Percentiles rank a stretch among this genome's conserved stretches.
Conservation (phyloP, 495 filamentous ascomycete species). For the Talaromyces proteolyticus region DNA sequence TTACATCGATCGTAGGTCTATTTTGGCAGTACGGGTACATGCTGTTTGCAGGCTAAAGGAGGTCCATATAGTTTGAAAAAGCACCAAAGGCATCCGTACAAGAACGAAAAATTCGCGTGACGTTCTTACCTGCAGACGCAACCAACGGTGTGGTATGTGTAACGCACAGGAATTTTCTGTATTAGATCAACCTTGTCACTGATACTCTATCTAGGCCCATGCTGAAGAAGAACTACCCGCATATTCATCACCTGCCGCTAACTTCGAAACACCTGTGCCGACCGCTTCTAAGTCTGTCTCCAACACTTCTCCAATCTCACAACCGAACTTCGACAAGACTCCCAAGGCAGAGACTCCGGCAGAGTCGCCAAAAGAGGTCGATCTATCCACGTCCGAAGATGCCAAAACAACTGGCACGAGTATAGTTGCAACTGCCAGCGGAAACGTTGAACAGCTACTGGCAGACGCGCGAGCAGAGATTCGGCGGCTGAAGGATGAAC, state of each 20-base stretch:
- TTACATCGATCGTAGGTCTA: conserved; percentile 68
- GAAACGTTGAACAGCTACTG: conserved; percentile 56
- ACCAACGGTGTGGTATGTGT: conserved; percentile 42
- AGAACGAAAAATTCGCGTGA: conserved; percentile 96
- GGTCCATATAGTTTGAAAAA: conserved; percentile 56
- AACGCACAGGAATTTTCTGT: conserved; percentile 4
- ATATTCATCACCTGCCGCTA: conserved; percentile 50
- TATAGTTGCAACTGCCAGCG: conserved; percentile 36
- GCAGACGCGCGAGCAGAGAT: conserved; percentile 72
- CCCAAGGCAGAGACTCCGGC: conserved; percentile 30
- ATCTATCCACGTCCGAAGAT: conserved; percentile 16
- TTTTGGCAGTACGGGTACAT: background rate
- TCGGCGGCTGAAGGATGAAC: conserved; percentile 60
- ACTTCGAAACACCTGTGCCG: conserved; percentile 44
- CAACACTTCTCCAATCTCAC: conserved; percentile 24
- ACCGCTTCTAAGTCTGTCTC: conserved; percentile 19
- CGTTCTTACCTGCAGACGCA: conserved; percentile 61
- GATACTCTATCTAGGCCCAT: conserved; percentile 9
- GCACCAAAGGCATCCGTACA: conserved; percentile 69
- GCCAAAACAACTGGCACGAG: conserved; percentile 37
- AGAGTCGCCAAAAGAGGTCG: conserved; percentile 16
- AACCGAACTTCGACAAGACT: conserved; percentile 39
- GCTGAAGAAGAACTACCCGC: conserved; percentile 46
- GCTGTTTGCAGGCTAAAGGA: background rate
- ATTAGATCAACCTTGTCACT: background rate